A percentile compares a stretch with the other conserved stretches of the same genome.
Conservation (phyloP, 768 basidiomycete species). For the Lactarius evosmus region DNA sequence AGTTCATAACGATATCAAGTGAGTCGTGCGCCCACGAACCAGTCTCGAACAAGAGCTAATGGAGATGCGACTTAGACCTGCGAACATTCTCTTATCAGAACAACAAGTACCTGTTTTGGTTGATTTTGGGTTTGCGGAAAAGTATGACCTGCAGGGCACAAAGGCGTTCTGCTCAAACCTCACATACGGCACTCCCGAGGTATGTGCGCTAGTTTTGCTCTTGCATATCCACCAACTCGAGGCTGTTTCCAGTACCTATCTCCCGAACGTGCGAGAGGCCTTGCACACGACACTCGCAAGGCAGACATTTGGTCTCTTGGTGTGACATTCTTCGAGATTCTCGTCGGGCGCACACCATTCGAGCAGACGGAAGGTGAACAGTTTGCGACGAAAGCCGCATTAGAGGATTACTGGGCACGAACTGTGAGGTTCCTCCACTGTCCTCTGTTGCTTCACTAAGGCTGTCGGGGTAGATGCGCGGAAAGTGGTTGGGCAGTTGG, state of each 20-base stretch:
- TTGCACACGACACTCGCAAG: conserved; percentile 90
- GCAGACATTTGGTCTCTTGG: conserved; percentile 86
- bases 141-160: conserved; percentile 60
- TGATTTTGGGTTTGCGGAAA: conserved; percentile 95
- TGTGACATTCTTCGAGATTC: conserved; percentile 91
- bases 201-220: conserved; percentile 32
- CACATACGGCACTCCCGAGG: conserved; percentile 90
- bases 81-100: conserved; percentile 84
- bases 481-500: conserved; percentile 86
- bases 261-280: conserved; percentile 85
- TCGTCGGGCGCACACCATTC: conserved; percentile 90
- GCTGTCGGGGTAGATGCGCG: conserved; percentile 49
- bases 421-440: conserved; percentile 48
- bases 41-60: conserved; percentile 9
- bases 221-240: neutral
- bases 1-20: conserved; percentile 96
- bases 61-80: conserved; percentile 52
- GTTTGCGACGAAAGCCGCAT: conserved; percentile 71
- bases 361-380: conserved; percentile 77
- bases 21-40: conserved; percentile 33
- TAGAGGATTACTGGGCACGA: conserved; percentile 83
- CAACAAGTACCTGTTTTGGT: conserved; percentile 83
- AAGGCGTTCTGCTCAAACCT: conserved; percentile 80
- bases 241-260: conserved; percentile 68
- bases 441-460: conserved; percentile 3